A percentile compares a stretch with the other conserved stretches of the same genome.
phyloP scores from a whole-genome alignment of 225 moss, liverwort and hornwort genomes.

The Physcomitrellopsis africana region DNA sequence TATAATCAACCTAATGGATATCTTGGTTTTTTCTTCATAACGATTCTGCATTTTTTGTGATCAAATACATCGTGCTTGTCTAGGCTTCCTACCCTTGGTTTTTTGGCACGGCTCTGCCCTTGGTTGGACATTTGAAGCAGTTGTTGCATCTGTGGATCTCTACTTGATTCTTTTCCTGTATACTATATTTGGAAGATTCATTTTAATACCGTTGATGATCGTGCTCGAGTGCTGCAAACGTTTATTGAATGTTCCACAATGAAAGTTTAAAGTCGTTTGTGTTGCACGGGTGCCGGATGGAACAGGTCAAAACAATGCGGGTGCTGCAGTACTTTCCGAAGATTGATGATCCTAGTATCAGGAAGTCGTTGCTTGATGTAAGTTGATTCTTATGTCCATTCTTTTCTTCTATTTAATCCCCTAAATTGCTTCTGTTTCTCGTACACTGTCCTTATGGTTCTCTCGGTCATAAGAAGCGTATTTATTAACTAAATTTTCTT shows the following conservation, averaged over 20 bases:
- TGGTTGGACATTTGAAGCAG: not conserved
- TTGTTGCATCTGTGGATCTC: conserved; percentile 15
- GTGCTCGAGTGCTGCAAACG: not conserved
- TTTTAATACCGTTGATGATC: not conserved
- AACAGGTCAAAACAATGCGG: conserved; percentile 95
- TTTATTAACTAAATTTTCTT: not conserved
- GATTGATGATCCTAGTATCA: conserved; percentile 78
- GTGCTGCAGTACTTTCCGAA: conserved; percentile 94
- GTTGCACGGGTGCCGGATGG: conserved; percentile 32
- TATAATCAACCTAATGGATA: conserved; percentile 8
- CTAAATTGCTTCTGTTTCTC: conserved; percentile 16
- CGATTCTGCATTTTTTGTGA: conserved; percentile 3
- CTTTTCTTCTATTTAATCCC: conserved; percentile 16
- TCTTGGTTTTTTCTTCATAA: not conserved
- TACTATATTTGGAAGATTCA: not conserved
- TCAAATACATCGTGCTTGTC: conserved; percentile 5
- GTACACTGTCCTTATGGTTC: not conserved
- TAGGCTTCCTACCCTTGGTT: conserved; percentile 20
- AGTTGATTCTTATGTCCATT: conserved; percentile 15
- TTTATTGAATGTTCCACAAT: conserved; percentile 2
- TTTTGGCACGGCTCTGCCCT: not conserved
- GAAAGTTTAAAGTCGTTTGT: conserved; percentile 26
- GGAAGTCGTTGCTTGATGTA: conserved; percentile 92
- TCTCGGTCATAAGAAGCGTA: not conserved
- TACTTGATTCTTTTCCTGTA: not conserved